Evolutionary conservation across 2,329 filamentous ascomycete genomes (phyloP), one percentile per base, ranked within the genome.

Genomic region (Calonectria hongkongensis): DNA sequence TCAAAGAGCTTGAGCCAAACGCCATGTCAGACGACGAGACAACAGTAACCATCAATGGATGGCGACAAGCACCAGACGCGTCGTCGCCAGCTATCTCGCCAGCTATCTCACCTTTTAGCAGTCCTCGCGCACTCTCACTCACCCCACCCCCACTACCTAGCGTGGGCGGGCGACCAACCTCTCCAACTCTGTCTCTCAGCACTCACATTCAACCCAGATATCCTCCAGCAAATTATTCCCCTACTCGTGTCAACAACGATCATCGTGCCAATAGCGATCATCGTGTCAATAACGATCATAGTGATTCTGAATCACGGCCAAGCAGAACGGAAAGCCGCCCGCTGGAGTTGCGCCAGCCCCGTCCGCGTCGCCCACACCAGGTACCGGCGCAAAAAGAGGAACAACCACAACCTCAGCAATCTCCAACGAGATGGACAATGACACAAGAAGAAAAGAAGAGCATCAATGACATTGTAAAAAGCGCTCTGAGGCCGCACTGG

Each of bases 401-500:
- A 54, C 70, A 68, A 21, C 50, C 39, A 39, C 51, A 50, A 39
- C 65, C 39, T 43, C 66, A 66, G 25, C 87, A 88, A 2, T 95
- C 94, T n/a, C 94, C 94, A 9, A 89, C 88, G 2, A 91, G 93
- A 41, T 82, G 87, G 54, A 80, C 83, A 13, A 90, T 98, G 79
- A 94, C 96, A 0, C 91, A 95, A 28, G 93, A 94, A 75, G 94
- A 94, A 75, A 99, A 99, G 83, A 92, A 94, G 77, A 95, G 92
- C 80, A 94, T 99, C 75, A 96, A 95, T 82, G 93, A 92, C 78
- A 95, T 98, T 85, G 97, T 98, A 78, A 94, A 95, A 75, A 88
- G 89, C 50, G 95, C 94, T 7, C 87, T 99, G 51, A 94, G 94
- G 78, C 95, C 96, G 39, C 91, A 95, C 76, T 98, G 96, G 88